These are phyloP conservation scores for Kodamaea plutei DNA, from an alignment of 1,139 yeast species.

Conservation along the genomic window DNA sequence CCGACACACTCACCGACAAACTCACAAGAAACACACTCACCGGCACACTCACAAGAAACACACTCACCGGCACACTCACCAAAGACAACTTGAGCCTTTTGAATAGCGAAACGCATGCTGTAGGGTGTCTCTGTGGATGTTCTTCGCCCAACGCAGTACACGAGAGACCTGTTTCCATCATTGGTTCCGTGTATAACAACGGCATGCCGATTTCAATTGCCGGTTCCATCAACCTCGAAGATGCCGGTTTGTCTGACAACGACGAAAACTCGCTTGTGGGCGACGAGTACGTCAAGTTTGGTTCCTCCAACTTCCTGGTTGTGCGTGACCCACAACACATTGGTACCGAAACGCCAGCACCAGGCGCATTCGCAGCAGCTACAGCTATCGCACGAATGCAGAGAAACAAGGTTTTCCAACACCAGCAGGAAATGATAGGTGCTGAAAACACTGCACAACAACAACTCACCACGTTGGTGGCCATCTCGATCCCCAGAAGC, in stretches of 20 bases:
- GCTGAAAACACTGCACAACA: slow-evolving; percentile 43
- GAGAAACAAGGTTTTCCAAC: slow-evolving; percentile 24
- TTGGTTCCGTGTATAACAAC: too few relatives aligned
- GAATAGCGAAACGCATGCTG: too few relatives aligned
- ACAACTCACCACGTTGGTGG: slow-evolving; percentile 60
- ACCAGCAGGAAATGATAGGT: slow-evolving; percentile 19
- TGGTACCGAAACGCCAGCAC: slow-evolving; percentile 65
- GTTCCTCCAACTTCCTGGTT: slow-evolving; percentile 1
- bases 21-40: too few relatives aligned
- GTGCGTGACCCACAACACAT: slow-evolving; percentile 12
- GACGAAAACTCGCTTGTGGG: slow-evolving; percentile 42
- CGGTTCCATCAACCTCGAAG: slow-evolving; percentile 43
- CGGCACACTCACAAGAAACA: too few relatives aligned
- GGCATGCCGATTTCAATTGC: slow-evolving; percentile 27
- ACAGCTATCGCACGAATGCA: slow-evolving; percentile 59
- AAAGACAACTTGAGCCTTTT: slow-evolving; percentile 8
- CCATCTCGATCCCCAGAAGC: slow-evolving; percentile 69
- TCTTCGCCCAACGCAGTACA: slow-evolving; percentile 53
- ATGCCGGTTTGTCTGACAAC: slow-evolving; percentile 14
- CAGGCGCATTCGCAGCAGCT: slow-evolving; percentile 74
- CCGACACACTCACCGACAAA: too few relatives aligned
- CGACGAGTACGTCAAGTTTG: slow-evolving; percentile 20
- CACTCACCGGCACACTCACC: slow-evolving; percentile 3
- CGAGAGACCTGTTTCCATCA: slow-evolving; percentile 61
- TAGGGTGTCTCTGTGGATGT: slow-evolving; percentile 56